Conservation (phyloP, 2,329 filamentous ascomycete genomes). For the Talaromyces sp. region DNA sequence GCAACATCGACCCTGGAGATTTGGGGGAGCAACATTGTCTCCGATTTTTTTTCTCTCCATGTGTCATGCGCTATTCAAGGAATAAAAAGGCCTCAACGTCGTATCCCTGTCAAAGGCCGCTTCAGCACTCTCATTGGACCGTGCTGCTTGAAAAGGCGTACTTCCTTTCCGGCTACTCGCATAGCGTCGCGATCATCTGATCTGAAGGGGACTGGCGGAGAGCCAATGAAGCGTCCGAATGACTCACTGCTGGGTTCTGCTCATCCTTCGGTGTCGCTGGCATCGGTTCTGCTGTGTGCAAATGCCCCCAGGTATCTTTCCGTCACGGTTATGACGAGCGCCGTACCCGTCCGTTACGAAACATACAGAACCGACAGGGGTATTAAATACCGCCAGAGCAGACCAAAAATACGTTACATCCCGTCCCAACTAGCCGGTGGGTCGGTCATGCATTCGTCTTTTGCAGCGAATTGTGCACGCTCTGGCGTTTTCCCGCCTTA, state of each 20-base stretch:
- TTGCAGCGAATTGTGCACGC: constrained; percentile 5
- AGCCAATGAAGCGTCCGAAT: constrained; percentile 13
- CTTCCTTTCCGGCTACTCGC: constrained; percentile 42
- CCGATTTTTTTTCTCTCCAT: background rate
- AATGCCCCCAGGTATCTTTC: constrained; percentile 3
- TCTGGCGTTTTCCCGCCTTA: background rate
- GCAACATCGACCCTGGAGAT: background rate
- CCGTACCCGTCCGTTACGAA: constrained; percentile 5
- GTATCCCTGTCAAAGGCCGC: constrained; percentile 1
- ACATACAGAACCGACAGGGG: constrained; percentile 4
- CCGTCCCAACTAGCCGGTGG: constrained; percentile 7
- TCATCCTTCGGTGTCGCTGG: background rate
- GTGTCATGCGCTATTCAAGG: background rate
- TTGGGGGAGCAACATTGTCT: background rate
- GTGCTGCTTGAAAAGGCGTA: constrained; percentile 12
- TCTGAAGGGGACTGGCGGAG: constrained; percentile 33
- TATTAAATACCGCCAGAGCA: constrained; percentile 3
- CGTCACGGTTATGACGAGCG: constrained; percentile 8
- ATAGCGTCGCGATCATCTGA: constrained; percentile 60
- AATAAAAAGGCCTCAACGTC: background rate
- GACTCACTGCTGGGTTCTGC: constrained; percentile 5
- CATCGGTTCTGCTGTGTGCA: background rate
- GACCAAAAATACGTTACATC: constrained; percentile 12
- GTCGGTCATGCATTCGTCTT: constrained; percentile 3
- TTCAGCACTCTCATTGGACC: constrained; percentile 16